Conservation (phyloP, 108 stramenopile genomes). For the Phaeodactylum tricornutum region DNA sequence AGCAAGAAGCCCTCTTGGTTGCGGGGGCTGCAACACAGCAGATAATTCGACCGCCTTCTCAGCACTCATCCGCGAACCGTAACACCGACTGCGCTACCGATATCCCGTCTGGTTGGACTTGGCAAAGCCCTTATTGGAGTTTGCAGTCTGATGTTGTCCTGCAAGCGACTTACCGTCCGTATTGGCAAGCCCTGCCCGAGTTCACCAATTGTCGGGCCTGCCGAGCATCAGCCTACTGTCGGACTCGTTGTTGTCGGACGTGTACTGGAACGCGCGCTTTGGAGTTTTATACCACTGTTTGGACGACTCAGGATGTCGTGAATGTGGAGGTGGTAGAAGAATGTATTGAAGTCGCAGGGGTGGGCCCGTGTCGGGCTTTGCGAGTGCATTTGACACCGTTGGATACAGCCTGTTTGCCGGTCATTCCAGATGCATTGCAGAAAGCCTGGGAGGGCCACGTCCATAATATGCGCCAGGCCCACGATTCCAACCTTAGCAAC, state of each 20-base stretch:
- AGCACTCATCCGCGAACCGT: too few relatives aligned
- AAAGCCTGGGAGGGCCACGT: constrained; percentile 3
- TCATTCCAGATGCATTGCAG: constrained; percentile 3
- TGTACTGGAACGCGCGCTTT: not conserved
- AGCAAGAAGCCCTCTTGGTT: too few relatives aligned
- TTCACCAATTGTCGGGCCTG: constrained; percentile 45
- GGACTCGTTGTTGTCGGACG: constrained; percentile 1
- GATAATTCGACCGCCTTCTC: too few relatives aligned
- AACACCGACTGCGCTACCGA: too few relatives aligned
- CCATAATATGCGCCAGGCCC: not conserved
- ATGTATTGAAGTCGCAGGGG: constrained; percentile 32
- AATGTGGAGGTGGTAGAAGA: constrained; percentile 9
- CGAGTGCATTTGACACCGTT: constrained; percentile 43
- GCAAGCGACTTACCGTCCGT: constrained; percentile 57
- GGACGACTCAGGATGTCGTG: constrained; percentile 17
- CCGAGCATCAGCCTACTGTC: too few relatives aligned
- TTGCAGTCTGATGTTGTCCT: constrained; percentile 33
- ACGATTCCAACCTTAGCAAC: not conserved
- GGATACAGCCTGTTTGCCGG: not conserved
- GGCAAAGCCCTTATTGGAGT: constrained; percentile 15
- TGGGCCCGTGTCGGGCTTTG: constrained; percentile 64
- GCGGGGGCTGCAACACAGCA: too few relatives aligned
- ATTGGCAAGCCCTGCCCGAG: constrained; percentile 60
- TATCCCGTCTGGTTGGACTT: constrained; percentile 41
- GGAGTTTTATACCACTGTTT: constrained; percentile 3